phyloP scores from a whole-genome alignment of 805 yeast species.

The Torulaspora maleeae region DNA sequence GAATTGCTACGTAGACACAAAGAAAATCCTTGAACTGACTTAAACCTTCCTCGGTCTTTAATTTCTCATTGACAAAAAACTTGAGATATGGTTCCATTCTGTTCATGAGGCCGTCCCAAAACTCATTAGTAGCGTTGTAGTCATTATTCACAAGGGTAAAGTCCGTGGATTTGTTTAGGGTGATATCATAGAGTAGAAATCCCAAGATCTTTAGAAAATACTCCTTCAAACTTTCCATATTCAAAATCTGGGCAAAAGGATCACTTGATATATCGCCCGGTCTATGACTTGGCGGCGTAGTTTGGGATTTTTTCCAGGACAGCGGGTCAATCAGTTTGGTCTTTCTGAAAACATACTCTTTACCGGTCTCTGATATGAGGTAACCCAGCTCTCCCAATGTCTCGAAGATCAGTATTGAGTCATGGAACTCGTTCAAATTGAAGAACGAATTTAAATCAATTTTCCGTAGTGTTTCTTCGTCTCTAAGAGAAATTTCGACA shows the following conservation, averaged over 20 bases:
- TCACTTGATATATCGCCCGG: constrained; percentile 32
- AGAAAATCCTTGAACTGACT: constrained; percentile 54
- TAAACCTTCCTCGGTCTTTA: constrained; percentile 43
- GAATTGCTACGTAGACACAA: constrained; percentile 67
- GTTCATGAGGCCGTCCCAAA: constrained; percentile 67
- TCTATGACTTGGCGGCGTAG: constrained; percentile 14
- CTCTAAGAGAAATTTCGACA: constrained; percentile 73
- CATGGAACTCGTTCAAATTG: constrained; percentile 70
- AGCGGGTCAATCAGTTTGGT: constrained; percentile 66
- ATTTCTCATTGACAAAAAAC: constrained; percentile 42
- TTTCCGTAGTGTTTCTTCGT: constrained; percentile 44
- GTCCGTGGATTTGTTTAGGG: constrained; percentile 58
- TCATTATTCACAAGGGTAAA: constrained; percentile 58
- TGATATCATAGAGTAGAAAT: constrained; percentile 70
- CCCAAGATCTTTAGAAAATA: constrained; percentile 65
- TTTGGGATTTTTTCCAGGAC: constrained; percentile 39
- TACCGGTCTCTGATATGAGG: constrained; percentile 58
- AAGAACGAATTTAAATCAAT: constrained; percentile 38
- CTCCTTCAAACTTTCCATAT: constrained; percentile 39
- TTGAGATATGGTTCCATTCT: constrained; percentile 57
- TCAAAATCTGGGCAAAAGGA: constrained; percentile 25
- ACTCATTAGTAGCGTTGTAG: constrained; percentile 51
- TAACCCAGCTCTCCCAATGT: constrained; percentile 62
- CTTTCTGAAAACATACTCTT: constrained; percentile 67
- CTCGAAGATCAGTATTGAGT: constrained; percentile 75